A percentile compares a stretch with the other conserved stretches of the same genome.
phyloP scores from a whole-genome alignment of 129 eudicot genomes.

The Pseudognaphalium luteoalbum region DNA sequence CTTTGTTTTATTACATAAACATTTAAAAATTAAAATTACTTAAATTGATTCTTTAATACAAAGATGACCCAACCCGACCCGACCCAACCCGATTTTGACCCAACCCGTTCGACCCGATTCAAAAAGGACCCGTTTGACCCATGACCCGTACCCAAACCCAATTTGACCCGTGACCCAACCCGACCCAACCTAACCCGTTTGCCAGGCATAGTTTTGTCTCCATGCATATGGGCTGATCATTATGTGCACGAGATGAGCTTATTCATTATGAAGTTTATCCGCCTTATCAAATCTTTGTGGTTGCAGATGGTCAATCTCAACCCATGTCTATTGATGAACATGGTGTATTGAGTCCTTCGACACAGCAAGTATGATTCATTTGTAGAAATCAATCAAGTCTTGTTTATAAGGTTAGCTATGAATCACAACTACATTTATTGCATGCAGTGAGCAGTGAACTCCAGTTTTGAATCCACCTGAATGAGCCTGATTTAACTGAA shows the following conservation, averaged over 20 bases:
- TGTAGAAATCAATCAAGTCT: conserved; percentile 12
- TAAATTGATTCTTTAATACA: too few relatives aligned
- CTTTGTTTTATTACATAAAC: too few relatives aligned
- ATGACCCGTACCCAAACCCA: too few relatives aligned
- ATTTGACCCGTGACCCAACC: too few relatives aligned
- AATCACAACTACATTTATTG: not conserved
- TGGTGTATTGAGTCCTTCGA: conserved; percentile 18
- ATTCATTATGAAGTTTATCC: not conserved
- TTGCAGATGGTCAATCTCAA: conserved; percentile 20
- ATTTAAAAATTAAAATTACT: too few relatives aligned
- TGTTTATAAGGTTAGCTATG: conserved; percentile 27
- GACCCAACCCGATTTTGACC: too few relatives aligned
- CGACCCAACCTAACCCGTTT: too few relatives aligned
- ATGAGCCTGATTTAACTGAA: not conserved
- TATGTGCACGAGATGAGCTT: not conserved
- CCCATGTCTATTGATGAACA: not conserved
- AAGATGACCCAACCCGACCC: too few relatives aligned
- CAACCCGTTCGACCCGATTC: too few relatives aligned
- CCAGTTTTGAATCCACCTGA: not conserved
- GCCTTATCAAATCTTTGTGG: conserved; percentile 8
- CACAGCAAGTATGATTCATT: conserved; percentile 32
- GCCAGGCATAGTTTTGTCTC: too few relatives aligned
- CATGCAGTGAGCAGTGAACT: not conserved
- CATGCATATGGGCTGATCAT: too few relatives aligned
- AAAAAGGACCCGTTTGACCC: too few relatives aligned